Evolutionary conservation across 1,284 basidiomycete genomes (phyloP).

Genomic region (Apiotrichum montevideense): DNA sequence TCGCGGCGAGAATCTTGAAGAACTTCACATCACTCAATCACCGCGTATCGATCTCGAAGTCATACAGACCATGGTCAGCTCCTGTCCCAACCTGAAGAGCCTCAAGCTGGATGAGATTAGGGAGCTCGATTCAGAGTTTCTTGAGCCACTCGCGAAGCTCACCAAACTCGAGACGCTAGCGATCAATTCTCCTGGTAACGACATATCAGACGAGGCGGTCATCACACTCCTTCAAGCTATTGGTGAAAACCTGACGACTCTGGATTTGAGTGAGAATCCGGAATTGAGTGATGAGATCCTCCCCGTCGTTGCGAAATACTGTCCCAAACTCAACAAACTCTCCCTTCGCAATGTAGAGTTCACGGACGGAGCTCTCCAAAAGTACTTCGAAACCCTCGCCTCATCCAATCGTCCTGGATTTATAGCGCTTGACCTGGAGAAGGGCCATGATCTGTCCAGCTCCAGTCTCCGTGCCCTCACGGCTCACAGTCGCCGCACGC

Average conservation of each 20-base stretch:
- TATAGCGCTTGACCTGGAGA: slow-evolving; percentile 55
- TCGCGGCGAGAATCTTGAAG: slow-evolving; percentile 58
- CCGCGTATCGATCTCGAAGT: slow-evolving; percentile 79
- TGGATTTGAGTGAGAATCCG: slow-evolving; percentile 63
- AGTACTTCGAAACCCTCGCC: slow-evolving; percentile 57
- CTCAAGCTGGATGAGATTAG: slow-evolving; percentile 77
- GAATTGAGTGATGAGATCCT: slow-evolving; percentile 58
- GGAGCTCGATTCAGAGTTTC: slow-evolving; percentile 60
- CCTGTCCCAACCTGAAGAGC: slow-evolving; percentile 60
- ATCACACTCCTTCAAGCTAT: slow-evolving; percentile 54
- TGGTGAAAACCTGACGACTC: slow-evolving; percentile 52
- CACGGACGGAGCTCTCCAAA: slow-evolving; percentile 61
- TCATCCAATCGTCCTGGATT: slow-evolving; percentile 44
- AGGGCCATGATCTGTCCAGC: slow-evolving; percentile 56
- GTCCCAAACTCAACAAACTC: slow-evolving; percentile 55
- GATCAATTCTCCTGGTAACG: slow-evolving; percentile 37
- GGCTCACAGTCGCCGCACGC: slow-evolving; percentile 58
- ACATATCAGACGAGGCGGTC: slow-evolving; percentile 57
- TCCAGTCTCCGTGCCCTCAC: slow-evolving; percentile 61
- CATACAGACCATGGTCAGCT: slow-evolving; percentile 57
- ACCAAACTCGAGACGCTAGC: slow-evolving; percentile 35
- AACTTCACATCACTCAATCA: slow-evolving; percentile 75
- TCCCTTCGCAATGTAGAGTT: slow-evolving; percentile 59
- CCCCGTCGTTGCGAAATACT: slow-evolving; percentile 55
- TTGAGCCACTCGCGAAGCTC: slow-evolving; percentile 52